These are phyloP conservation scores for Gypsophila paniculata DNA, from an alignment of 179 eudicot genomes.

Conservation along the genomic window DNA sequence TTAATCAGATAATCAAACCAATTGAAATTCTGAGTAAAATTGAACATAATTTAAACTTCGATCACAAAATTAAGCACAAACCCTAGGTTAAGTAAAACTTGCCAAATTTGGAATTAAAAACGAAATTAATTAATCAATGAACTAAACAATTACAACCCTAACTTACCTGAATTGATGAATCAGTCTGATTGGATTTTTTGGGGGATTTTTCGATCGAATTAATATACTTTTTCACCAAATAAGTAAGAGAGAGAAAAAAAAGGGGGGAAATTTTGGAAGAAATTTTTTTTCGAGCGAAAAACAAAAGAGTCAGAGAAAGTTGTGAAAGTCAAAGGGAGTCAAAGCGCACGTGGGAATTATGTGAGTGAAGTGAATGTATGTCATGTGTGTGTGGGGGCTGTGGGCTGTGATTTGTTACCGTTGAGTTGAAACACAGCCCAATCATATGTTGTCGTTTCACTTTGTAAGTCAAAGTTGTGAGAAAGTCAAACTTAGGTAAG, in stretches of 20 bases:
- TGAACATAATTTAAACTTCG: slow-evolving; percentile 13
- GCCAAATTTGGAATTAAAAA: slow-evolving; percentile 8
- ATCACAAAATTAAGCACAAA: slow-evolving; percentile 19
- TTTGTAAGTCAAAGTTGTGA: not conserved
- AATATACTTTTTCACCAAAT: not conserved
- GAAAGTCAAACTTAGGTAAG: not conserved
- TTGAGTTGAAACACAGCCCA: slow-evolving; percentile 20
- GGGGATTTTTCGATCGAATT: slow-evolving; percentile 14
- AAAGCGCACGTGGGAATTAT: slow-evolving; percentile 26
- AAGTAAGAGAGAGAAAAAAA: slow-evolving; percentile 17
- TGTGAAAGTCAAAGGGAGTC: slow-evolving; percentile 25
- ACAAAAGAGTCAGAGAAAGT: slow-evolving; percentile 21
- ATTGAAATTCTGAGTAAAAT: slow-evolving; percentile 6
- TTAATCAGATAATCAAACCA: slow-evolving; percentile 9
- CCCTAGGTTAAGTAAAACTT: slow-evolving; percentile 20
- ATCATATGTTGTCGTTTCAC: slow-evolving; percentile 18
- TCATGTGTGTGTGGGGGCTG: not conserved
- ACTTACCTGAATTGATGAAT: slow-evolving; percentile 19
- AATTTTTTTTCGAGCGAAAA: not conserved
- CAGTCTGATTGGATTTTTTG: not conserved
- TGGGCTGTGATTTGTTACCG: slow-evolving; percentile 7
- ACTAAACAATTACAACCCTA: not conserved
- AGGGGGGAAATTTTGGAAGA: slow-evolving; percentile 15
- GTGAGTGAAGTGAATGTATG: too few relatives aligned
- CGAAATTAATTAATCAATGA: not conserved